A percentile compares a stretch with the other conserved stretches of the same genome.
Conservation (phyloP, 1,139 yeast species). For the Saccharomycopsis hybrid region DNA sequence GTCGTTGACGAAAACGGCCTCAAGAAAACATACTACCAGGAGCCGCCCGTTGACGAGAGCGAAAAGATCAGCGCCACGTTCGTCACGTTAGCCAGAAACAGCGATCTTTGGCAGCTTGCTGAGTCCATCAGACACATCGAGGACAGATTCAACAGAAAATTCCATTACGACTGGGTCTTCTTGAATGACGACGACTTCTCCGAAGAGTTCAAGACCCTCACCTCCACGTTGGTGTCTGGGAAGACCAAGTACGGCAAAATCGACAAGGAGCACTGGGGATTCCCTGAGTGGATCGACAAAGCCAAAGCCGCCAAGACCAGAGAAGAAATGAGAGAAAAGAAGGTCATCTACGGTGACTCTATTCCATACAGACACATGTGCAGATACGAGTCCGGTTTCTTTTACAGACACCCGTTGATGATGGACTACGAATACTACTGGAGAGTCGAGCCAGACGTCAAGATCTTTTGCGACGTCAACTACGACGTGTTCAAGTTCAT, state of each 20-base stretch:
- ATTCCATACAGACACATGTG: slow-evolving; percentile 81
- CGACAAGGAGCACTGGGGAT: slow-evolving; percentile 47
- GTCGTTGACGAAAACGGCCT: slow-evolving; percentile 51
- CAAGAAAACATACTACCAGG: slow-evolving; percentile 32
- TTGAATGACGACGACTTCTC: slow-evolving; percentile 50
- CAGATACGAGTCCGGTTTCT: slow-evolving; percentile 85
- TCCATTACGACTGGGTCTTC: slow-evolving; percentile 72
- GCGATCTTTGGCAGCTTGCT: slow-evolving; percentile 54
- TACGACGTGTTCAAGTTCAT: slow-evolving; percentile 78
- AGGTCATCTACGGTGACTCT: slow-evolving; percentile 56
- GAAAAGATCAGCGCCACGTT: slow-evolving; percentile 58
- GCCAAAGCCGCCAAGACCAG: slow-evolving; percentile 47
- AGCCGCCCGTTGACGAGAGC: slow-evolving; percentile 13
- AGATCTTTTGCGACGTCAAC: slow-evolving; percentile 70
- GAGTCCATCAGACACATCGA: slow-evolving; percentile 64
- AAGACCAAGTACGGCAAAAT: slow-evolving; percentile 45
- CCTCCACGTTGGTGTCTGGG: slow-evolving; percentile 39
- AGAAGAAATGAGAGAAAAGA: slow-evolving; percentile 39
- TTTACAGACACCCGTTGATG: slow-evolving; percentile 70
- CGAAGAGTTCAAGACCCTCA: slow-evolving; percentile 38
- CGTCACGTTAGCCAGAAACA: slow-evolving; percentile 68
- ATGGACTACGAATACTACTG: slow-evolving; percentile 78
- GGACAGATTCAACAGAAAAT: slow-evolving; percentile 62
- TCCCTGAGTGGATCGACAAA: slow-evolving; percentile 56
- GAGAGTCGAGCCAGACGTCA: slow-evolving; percentile 90